Conservation (phyloP, 768 basidiomycete species). For the Phlegmacium glaucopus region DNA sequence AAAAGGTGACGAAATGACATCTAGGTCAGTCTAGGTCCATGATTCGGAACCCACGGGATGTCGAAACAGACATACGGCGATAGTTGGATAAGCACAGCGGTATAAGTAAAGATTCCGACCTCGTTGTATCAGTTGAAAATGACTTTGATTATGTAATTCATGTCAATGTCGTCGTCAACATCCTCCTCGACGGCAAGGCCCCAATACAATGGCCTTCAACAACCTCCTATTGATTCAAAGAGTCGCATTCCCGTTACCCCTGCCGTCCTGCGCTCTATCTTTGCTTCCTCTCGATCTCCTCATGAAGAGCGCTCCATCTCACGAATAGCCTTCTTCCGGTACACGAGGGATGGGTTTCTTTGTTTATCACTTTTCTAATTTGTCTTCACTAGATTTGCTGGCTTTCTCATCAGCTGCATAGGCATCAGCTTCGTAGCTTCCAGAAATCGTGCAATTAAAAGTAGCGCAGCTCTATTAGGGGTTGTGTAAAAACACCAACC, state of each 20-base stretch:
- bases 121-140: not conserved
- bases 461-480: constrained; percentile 63
- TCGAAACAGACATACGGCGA: constrained; percentile 10
- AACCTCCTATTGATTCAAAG: constrained; percentile 40
- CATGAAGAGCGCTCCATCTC: constrained; percentile 83
- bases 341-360: constrained; percentile 10
- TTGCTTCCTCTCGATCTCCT: constrained; percentile 79
- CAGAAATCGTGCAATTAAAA: constrained; percentile 64
- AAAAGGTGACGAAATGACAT: constrained; percentile 4
- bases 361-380: constrained; percentile 1
- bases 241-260: constrained; percentile 82
- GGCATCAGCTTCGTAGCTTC: constrained; percentile 76
- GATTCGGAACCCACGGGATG: constrained; percentile 1
- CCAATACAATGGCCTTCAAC: constrained; percentile 28
- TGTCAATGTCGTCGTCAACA: constrained; percentile 43
- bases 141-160: constrained; percentile 12
- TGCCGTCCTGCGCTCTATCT: constrained; percentile 77
- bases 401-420: constrained; percentile 79
- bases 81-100: too few relatives aligned
- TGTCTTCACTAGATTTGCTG: constrained; percentile 57
- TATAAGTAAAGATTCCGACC: too few relatives aligned
- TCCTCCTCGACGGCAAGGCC: constrained; percentile 43
- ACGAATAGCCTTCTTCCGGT: constrained; percentile 86
- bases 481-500: constrained; percentile 40
- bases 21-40: constrained; percentile 22